Conservation (phyloP, 2,329 filamentous ascomycete genomes). For the Curvularia verruculosa region DNA sequence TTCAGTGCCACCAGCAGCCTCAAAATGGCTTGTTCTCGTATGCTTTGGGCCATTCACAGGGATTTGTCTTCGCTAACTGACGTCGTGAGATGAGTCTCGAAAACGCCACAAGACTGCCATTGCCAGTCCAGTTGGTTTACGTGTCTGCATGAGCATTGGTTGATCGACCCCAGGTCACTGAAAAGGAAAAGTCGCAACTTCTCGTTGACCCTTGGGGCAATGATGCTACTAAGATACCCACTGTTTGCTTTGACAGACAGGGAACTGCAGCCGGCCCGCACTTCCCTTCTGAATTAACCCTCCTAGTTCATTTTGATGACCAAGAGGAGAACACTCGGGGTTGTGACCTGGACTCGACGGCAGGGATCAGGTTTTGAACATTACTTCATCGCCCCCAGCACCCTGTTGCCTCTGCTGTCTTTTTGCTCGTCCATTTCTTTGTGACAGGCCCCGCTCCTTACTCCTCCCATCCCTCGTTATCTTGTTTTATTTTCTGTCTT, state of each 20-base stretch:
- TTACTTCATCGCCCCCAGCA: not conserved
- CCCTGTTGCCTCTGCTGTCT: not conserved
- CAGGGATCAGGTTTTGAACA: conserved; percentile 8
- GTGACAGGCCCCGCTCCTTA: conserved; percentile 4
- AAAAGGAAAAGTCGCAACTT: not conserved
- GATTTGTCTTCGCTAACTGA: not conserved
- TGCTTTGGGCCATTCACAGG: not conserved
- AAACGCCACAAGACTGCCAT: conserved; percentile 5
- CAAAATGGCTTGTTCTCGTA: not conserved
- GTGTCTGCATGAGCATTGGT: not conserved
- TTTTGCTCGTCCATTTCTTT: not conserved
- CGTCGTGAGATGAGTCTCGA: not conserved
- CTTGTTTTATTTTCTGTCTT: conserved; percentile 1
- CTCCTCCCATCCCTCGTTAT: not conserved
- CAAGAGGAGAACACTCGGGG: conserved; percentile 1
- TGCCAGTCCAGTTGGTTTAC: conserved; percentile 4
- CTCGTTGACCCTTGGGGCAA: conserved; percentile 3
- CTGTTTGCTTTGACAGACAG: conserved; percentile 7
- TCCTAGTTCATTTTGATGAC: conserved; percentile 4
- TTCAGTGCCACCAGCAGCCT: not conserved
- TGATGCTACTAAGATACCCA: not conserved
- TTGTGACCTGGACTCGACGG: conserved; percentile 3
- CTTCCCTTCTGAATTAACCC: conserved; percentile 1
- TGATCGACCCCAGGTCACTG: not conserved
- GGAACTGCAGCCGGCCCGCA: conserved; percentile 3